Percentiles rank a stretch among this genome's conserved stretches.
phyloP scores from a whole-genome alignment of 2,329 filamentous ascomycete genomes.

The Fusarium sp. region DNA sequence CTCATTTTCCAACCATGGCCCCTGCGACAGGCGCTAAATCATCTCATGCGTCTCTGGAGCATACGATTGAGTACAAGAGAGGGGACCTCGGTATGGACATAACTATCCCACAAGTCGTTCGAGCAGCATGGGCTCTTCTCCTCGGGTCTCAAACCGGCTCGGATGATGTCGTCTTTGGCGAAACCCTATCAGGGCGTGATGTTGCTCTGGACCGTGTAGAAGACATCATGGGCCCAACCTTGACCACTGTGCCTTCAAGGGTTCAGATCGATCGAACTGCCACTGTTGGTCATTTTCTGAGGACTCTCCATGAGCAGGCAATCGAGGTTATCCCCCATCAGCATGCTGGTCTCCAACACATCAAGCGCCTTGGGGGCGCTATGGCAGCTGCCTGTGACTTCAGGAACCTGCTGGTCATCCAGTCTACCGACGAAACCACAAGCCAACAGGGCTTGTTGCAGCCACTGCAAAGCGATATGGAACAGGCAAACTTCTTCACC shows the following conservation, averaged over 20 bases:
- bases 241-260: slow-evolving; percentile 26
- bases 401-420: slow-evolving; percentile 45
- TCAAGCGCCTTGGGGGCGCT: slow-evolving; percentile 33
- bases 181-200: slow-evolving; percentile 30
- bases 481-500: slow-evolving; percentile 32
- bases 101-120: slow-evolving; percentile 16
- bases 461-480: slow-evolving; percentile 8
- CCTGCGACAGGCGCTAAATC: neutral
- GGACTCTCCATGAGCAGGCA: neutral
- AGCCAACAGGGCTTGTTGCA: slow-evolving; percentile 1
- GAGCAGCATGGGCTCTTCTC: slow-evolving; percentile 32
- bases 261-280: slow-evolving; percentile 10
- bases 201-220: slow-evolving; percentile 16
- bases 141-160: slow-evolving; percentile 17
- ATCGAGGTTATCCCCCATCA: slow-evolving; percentile 41
- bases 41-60: neutral
- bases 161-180: slow-evolving; percentile 31
- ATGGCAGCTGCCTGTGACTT: slow-evolving; percentile 38
- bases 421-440: slow-evolving; percentile 8
- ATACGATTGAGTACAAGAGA: neutral
- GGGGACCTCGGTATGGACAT: slow-evolving; percentile 5
- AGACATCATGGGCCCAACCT: slow-evolving; percentile 28
- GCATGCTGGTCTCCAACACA: slow-evolving; percentile 45
- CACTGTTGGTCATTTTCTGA: slow-evolving; percentile 7
- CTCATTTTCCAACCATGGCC: slow-evolving; percentile 21